Evolutionary conservation across 805 yeast genomes (phyloP).

Genomic region (Lipomyces mesembrius): DNA sequence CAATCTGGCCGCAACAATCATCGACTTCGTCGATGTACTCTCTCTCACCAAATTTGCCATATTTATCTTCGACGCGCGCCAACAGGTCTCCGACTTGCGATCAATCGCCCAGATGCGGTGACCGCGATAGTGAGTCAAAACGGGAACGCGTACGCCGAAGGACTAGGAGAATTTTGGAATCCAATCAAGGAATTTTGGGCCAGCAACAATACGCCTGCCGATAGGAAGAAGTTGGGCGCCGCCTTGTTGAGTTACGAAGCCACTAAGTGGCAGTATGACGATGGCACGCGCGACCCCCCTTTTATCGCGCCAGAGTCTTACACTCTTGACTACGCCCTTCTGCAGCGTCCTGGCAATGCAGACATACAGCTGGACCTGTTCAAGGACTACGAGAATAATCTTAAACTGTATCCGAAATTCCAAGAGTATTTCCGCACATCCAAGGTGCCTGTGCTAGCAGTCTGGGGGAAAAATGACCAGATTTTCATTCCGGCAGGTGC

Average conservation of each 20-base stretch:
- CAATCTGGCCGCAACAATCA: constrained; percentile 45
- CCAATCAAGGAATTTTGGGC: constrained; percentile 48
- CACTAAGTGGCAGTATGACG: constrained; percentile 43
- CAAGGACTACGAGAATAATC: constrained; percentile 48
- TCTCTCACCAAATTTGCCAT: constrained; percentile 44
- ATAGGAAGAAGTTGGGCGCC: neutral
- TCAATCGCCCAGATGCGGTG: constrained; percentile 45
- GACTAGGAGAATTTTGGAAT: constrained; percentile 51
- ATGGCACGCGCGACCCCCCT: constrained; percentile 43
- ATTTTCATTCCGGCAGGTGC: constrained; percentile 50
- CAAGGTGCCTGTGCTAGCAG: constrained; percentile 47
- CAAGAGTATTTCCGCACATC: constrained; percentile 46
- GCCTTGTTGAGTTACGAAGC: neutral
- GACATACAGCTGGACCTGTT: constrained; percentile 48
- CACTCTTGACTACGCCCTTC: constrained; percentile 44
- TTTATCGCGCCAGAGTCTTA: constrained; percentile 47
- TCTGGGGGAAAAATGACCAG: constrained; percentile 52
- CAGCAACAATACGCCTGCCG: constrained; percentile 24
- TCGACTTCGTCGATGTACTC: constrained; percentile 43
- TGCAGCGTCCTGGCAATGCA: constrained; percentile 42
- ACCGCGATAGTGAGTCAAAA: constrained; percentile 50
- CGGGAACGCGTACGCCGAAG: constrained; percentile 54
- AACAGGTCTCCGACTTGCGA: constrained; percentile 49
- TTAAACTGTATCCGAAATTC: constrained; percentile 48
- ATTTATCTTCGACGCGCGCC: constrained; percentile 54